Base-by-base conservation (phyloP, 163 green algal genomes). In the Volvox carteri region DNA sequence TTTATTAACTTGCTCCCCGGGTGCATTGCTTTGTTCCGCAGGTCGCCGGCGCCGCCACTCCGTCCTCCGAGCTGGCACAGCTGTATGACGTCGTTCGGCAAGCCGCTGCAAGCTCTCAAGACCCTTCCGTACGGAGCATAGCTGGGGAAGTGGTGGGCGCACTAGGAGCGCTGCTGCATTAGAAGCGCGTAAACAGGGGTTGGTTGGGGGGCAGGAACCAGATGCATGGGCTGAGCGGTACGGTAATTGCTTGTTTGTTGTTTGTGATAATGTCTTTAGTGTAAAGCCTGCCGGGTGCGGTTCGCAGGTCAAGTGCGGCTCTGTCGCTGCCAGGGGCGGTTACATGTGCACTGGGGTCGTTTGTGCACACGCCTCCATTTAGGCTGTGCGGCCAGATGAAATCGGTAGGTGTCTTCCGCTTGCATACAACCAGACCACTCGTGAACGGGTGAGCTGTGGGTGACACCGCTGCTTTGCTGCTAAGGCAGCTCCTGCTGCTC, bases 71-170 rank as follows among this genome's bases (percentile, higher is more conserved):
- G 84, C 52, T 89, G 16, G 72, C 44, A 6, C 84, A 84, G 28
- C 52, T 89, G 41, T 89, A 89, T 30, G 54, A 89, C 11, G 56
- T 84, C 39, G 72, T 89, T 21, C 84, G 72, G 37, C 83, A 88
- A 19, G 30, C 68, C 18, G 68, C 68, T 5, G 35, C 67, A 1
- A 68, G 48, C 16, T 75, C 68, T 18, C 50, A 54, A 37, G 83
- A 88, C 5, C 6, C 50, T 35, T 39, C 2, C 37, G 83, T 81
- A 1, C 67, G 83, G 3, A 62, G 48, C 50, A 44, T 88, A 23
- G 67, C 83, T 5, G 37, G 4, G 6, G 83, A 88, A 48, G 83
- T 88, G 7, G 83, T 58, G 2, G 9, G 0, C 6, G 39, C 50
- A 14, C 68, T 88, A 2, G 37, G 37, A 23, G 35, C 65, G 35